A percentile compares a stretch with the other conserved stretches of the same genome.
phyloP scores from a whole-genome alignment of 75 land plant genomes.

The Gnetum montanum region DNA sequence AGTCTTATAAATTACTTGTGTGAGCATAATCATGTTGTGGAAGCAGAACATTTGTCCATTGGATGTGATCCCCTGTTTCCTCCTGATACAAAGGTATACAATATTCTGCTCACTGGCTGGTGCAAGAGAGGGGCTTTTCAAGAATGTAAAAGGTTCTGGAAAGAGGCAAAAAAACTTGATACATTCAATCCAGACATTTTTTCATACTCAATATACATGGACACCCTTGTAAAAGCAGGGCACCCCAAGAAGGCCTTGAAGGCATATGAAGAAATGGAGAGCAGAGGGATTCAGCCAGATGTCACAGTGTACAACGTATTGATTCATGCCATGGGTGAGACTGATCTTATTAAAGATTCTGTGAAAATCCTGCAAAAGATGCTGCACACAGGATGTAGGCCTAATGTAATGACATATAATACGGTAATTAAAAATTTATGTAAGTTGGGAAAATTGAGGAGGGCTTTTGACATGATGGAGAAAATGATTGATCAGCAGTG shows the following conservation, averaged over 20 bases:
- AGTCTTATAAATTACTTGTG: slow-evolving; percentile 42
- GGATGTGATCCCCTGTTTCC: neutral
- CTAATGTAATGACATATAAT: slow-evolving; percentile 57
- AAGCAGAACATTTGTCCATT: slow-evolving; percentile 31
- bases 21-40: slow-evolving; percentile 49
- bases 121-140: slow-evolving; percentile 29
- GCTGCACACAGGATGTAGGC: slow-evolving; percentile 38
- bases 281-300: slow-evolving; percentile 24
- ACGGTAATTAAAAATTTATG: slow-evolving; percentile 40
- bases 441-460: slow-evolving; percentile 30
- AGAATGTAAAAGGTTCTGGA: slow-evolving; percentile 45
- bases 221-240: slow-evolving; percentile 27
- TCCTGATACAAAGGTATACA: slow-evolving; percentile 22
- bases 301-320: slow-evolving; percentile 12
- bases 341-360: slow-evolving; percentile 23
- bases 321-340: slow-evolving; percentile 29
- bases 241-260: slow-evolving; percentile 48
- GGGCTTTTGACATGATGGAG: slow-evolving; percentile 25
- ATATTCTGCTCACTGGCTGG: slow-evolving; percentile 47
- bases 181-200: slow-evolving; percentile 26
- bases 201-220: slow-evolving; percentile 50
- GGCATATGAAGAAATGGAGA: slow-evolving; percentile 44
- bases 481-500: slow-evolving; percentile 40
- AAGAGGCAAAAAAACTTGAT: slow-evolving; percentile 29
- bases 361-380: slow-evolving; percentile 34